These are phyloP conservation scores for Magnusiomyces ingens DNA, from an alignment of 1,139 yeast species.

Conservation along the genomic window DNA sequence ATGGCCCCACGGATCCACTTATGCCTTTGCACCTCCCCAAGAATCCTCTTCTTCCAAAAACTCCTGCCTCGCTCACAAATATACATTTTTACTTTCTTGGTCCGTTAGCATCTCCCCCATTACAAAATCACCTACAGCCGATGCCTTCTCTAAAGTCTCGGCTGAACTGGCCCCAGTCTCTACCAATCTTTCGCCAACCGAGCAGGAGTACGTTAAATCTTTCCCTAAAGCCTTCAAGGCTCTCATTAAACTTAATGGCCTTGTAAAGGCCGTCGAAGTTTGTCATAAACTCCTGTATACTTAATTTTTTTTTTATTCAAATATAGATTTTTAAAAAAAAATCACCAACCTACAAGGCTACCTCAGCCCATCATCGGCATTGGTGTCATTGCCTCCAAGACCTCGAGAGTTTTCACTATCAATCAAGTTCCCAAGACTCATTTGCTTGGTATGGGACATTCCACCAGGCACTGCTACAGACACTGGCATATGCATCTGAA, in stretches of 20 bases:
- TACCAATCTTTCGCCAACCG: not conserved
- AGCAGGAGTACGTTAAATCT: not conserved
- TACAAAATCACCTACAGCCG: not conserved
- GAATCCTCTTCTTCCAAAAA: not conserved
- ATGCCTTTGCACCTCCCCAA: not conserved
- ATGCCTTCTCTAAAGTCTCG: not conserved
- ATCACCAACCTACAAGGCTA: not conserved
- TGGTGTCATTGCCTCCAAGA: too few relatives aligned
- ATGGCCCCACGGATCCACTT: not conserved
- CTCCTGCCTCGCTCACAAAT: not conserved
- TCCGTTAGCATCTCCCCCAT: not conserved
- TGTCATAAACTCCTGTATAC: too few relatives aligned
- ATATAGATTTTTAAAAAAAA: not conserved
- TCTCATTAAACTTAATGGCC: not conserved
- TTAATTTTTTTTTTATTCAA: not conserved
- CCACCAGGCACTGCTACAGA: too few relatives aligned
- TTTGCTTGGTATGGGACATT: not conserved
- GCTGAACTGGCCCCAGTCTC: not conserved
- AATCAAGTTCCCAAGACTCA: conserved; percentile 6
- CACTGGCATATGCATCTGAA: too few relatives aligned
- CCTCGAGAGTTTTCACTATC: not conserved
- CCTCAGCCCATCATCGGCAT: not conserved
- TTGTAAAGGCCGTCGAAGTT: not conserved
- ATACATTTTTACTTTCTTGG: not conserved
- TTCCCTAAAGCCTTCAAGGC: not conserved